Evolutionary conservation across 495 filamentous ascomycete species (phyloP).

Genomic region (Aspergillus cavernicola): DNA sequence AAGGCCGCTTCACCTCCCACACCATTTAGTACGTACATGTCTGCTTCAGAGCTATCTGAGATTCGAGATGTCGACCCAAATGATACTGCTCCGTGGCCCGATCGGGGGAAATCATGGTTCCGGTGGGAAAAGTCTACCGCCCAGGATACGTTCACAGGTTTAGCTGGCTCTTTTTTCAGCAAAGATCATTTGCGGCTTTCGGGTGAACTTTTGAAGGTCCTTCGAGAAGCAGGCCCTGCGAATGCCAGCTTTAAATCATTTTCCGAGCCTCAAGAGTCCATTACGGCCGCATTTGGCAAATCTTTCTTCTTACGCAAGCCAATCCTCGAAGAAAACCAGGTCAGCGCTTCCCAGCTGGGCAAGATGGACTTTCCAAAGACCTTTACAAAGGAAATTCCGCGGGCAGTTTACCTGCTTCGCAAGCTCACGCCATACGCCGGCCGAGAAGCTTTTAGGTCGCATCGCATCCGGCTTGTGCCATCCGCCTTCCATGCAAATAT

Average conservation of each 20-base stretch:
- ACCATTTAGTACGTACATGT: conserved; percentile 38
- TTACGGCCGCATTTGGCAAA: conserved; percentile 39
- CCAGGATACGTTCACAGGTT: conserved; percentile 10
- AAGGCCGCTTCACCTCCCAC: conserved; percentile 13
- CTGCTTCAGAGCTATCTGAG: conserved; percentile 23
- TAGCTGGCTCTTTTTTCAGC: conserved; percentile 27
- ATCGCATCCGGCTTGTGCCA: conserved; percentile 34
- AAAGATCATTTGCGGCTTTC: conserved; percentile 33
- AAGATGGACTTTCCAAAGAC: conserved; percentile 26
- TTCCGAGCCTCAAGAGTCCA: conserved; percentile 25
- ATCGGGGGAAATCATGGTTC: conserved; percentile 37
- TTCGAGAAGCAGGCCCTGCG: conserved; percentile 15
- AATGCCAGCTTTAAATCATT: neutral
- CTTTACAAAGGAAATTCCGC: conserved; percentile 33
- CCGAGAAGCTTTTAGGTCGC: conserved; percentile 7
- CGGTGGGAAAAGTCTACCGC: conserved; percentile 35
- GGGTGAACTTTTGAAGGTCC: conserved; percentile 34
- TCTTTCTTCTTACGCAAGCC: conserved; percentile 36
- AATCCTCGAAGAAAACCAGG: conserved; percentile 11
- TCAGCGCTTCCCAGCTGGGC: conserved; percentile 35
- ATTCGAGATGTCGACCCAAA: conserved; percentile 22
- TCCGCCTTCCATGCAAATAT: conserved; percentile 18
- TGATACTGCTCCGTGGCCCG: conserved; percentile 26
- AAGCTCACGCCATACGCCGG: conserved; percentile 15
- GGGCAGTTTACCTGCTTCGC: conserved; percentile 26